Evolutionary conservation across 176 grass and related monocot species (phyloP).

Genomic region (Musa schizocarpa): DNA sequence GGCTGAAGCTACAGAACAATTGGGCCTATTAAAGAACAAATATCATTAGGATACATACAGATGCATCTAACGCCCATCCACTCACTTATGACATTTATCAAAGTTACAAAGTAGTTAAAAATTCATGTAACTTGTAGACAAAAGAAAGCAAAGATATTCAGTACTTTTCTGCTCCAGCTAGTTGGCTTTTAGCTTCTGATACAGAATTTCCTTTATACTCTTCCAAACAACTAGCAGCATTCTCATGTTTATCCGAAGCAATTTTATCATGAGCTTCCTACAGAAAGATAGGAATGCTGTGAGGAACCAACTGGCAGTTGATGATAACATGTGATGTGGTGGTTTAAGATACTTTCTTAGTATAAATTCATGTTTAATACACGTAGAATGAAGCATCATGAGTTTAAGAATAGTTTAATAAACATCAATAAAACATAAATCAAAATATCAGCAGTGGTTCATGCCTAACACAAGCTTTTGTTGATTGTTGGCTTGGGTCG

Average conservation of each 20-base stretch:
- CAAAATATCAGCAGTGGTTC: too few species aligned
- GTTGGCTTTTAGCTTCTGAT: neutral
- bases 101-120: neutral
- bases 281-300: neutral
- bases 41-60: neutral
- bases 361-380: neutral
- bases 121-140: neutral
- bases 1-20: neutral
- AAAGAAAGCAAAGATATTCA: constrained; percentile 1
- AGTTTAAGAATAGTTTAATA: too few species aligned
- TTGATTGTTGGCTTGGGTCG: too few species aligned
- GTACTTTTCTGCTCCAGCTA: neutral
- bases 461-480: too few species aligned
- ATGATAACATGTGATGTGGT: too few species aligned
- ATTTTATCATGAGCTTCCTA: neutral
- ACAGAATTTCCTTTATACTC: neutral
- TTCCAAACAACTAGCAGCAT: neutral
- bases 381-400: neutral
- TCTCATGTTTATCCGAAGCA: neutral
- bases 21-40: neutral
- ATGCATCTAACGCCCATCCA: neutral
- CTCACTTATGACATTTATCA: neutral
- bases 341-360: too few species aligned
- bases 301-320: too few species aligned
- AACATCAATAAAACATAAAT: too few species aligned